Evolutionary conservation across 1,284 basidiomycete species (phyloP).

Genomic region (Cryptococcus sp.): DNA sequence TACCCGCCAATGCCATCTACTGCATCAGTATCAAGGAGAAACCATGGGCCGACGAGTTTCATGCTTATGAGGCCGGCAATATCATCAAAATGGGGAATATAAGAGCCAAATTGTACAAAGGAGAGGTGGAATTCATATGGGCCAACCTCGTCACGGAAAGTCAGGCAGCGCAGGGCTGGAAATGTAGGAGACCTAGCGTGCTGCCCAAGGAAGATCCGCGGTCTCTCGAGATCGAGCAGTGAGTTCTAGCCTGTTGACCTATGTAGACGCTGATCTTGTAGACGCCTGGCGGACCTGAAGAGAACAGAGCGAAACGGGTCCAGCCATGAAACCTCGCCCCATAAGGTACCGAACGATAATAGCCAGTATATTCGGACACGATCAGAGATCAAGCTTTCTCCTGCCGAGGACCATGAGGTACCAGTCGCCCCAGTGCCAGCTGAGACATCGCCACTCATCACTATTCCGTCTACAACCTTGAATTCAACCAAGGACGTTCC

Average conservation of each 20-base stretch:
- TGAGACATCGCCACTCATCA: neutral
- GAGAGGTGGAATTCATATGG: conserved; percentile 31
- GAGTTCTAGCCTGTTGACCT: no score
- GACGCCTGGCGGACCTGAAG: conserved; percentile 10
- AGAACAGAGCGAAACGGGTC: neutral
- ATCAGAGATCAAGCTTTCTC: neutral
- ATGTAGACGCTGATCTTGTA: neutral
- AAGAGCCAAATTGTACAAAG: conserved; percentile 14
- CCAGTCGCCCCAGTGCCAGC: no score
- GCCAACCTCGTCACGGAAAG: conserved; percentile 22
- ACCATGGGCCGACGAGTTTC: conserved; percentile 5
- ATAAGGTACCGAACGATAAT: neutral
- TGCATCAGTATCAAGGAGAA: conserved; percentile 14
- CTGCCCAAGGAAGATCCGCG: conserved; percentile 13
- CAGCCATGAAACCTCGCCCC: neutral
- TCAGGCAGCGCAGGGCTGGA: conserved; percentile 22
- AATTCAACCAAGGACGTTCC: no score
- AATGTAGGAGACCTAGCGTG: conserved; percentile 1
- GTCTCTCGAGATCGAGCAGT: conserved; percentile 26
- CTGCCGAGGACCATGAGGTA: neutral
- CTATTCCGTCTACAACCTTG: neutral
- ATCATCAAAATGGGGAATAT: conserved; percentile 27
- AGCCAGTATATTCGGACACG: neutral
- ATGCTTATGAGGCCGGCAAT: conserved; percentile 15
- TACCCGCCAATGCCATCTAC: conserved; percentile 17